A percentile compares a stretch with the other conserved stretches of the same genome.
These are phyloP conservation scores for Yamadazyma triangularis DNA, from an alignment of 1,139 yeast species.

Conservation along the genomic window DNA sequence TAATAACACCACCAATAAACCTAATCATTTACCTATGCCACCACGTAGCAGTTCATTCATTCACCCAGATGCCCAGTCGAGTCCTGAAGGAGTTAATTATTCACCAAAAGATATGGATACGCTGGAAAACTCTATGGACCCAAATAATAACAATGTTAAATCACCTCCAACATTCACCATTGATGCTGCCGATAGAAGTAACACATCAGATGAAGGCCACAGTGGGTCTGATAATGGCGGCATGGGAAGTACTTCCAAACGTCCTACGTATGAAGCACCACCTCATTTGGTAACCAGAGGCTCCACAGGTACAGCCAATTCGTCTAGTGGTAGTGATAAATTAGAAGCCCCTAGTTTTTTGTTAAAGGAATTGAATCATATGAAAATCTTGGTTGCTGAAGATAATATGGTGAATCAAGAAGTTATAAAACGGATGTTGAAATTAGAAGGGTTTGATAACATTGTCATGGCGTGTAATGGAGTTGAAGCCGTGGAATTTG, in stretches of 20 bases:
- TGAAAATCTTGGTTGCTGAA: slow-evolving; percentile 82
- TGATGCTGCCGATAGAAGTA: not conserved
- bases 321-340: slow-evolving; percentile 20
- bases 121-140: not conserved
- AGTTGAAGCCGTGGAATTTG: slow-evolving; percentile 71
- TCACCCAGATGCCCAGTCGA: not conserved
- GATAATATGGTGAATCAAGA: slow-evolving; percentile 91
- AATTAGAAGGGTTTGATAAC: slow-evolving; percentile 68
- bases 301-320: slow-evolving; percentile 57
- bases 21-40: no score
- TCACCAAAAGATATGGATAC: not conserved
- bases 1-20: no score
- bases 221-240: slow-evolving; percentile 3
- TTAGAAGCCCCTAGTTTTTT: slow-evolving; percentile 15
- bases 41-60: no score
- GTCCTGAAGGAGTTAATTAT: not conserved
- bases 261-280: slow-evolving; percentile 25
- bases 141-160: no score
- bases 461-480: slow-evolving; percentile 85
- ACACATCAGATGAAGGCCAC: slow-evolving; percentile 7
- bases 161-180: not conserved
- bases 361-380: slow-evolving; percentile 27
- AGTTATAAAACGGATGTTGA: slow-evolving; percentile 80
- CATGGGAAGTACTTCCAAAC: slow-evolving; percentile 2
- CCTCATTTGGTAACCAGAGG: slow-evolving; percentile 45